A percentile compares a stretch with the other conserved stretches of the same genome.
Conservation (phyloP, 805 yeast genomes). For the Pichia nanzhaoensis region DNA sequence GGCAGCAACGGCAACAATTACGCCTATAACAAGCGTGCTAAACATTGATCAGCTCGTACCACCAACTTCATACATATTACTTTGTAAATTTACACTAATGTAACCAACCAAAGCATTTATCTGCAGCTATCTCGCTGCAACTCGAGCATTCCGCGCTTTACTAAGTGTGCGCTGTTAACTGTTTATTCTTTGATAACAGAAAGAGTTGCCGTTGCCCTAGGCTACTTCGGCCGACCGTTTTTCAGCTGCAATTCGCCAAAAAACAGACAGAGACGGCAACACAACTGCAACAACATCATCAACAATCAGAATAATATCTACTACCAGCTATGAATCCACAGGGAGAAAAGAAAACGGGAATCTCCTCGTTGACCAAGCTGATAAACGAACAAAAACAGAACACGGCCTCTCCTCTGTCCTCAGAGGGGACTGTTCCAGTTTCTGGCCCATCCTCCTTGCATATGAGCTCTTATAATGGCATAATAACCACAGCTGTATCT, state of each 20-base stretch:
- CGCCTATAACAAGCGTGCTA: background rate
- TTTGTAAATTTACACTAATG: background rate
- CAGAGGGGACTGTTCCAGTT: background rate
- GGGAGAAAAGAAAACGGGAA: slow-evolving; percentile 18
- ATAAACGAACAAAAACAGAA: slow-evolving; percentile 25
- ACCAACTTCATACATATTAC: background rate
- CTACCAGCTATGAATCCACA: background rate
- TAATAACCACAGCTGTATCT: slow-evolving; percentile 31
- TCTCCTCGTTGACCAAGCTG: slow-evolving; percentile 31
- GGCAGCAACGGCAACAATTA: background rate
- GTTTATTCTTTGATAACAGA: too few relatives aligned
- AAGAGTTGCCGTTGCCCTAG: too few relatives aligned
- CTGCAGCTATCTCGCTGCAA: too few relatives aligned
- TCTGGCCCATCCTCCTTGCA: slow-evolving; percentile 1
- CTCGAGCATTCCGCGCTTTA: too few relatives aligned
- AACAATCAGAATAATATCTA: too few relatives aligned
- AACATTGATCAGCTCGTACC: background rate
- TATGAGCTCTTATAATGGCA: slow-evolving; percentile 18
- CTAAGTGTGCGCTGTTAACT: too few relatives aligned
- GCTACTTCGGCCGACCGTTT: too few relatives aligned
- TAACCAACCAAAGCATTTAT: background rate
- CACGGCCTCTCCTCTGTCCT: slow-evolving; percentile 16
- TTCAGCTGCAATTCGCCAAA: background rate
- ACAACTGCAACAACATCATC: background rate
- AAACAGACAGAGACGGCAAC: too few relatives aligned